phyloP scores from a whole-genome alignment of 2,329 filamentous ascomycete genomes.

The Truncatella angustata region DNA sequence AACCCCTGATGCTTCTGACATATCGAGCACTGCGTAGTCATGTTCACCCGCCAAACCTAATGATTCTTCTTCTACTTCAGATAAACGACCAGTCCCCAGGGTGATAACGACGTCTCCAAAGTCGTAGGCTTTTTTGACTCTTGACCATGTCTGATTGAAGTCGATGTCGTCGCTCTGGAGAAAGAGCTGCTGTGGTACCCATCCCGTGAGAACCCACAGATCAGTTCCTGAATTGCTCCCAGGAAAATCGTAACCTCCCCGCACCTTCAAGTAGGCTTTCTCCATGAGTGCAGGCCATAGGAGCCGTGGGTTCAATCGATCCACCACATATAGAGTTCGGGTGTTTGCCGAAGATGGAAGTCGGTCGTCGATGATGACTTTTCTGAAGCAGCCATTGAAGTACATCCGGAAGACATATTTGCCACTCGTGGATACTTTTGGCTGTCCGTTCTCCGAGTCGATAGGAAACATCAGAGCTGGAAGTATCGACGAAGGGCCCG shows the following conservation, averaged over 20 bases:
- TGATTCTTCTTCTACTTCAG: slow-evolving; percentile 71
- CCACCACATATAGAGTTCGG: slow-evolving; percentile 81
- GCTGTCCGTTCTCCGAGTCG: slow-evolving; percentile 54
- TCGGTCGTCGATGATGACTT: slow-evolving; percentile 87
- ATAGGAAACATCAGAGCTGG: slow-evolving; percentile 74
- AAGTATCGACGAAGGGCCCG: slow-evolving; percentile 68
- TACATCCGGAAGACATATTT: slow-evolving; percentile 92
- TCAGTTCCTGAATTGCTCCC: slow-evolving; percentile 97
- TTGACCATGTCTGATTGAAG: slow-evolving; percentile 72
- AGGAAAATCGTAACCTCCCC: slow-evolving; percentile 95
- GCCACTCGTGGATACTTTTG: slow-evolving; percentile 70
- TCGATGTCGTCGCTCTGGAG: slow-evolving; percentile 83
- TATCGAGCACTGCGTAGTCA: slow-evolving; percentile 86
- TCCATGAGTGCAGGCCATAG: slow-evolving; percentile 92
- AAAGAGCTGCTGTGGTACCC: slow-evolving; percentile 96
- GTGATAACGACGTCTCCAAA: slow-evolving; percentile 83
- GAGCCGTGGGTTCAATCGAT: slow-evolving; percentile 75
- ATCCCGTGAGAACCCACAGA: slow-evolving; percentile 87
- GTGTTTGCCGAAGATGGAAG: slow-evolving; percentile 75
- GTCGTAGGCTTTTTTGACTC: slow-evolving; percentile 71
- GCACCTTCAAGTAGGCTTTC: slow-evolving; percentile 93
- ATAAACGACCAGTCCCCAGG: slow-evolving; percentile 83
- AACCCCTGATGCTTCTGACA: slow-evolving; percentile 61
- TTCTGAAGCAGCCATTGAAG: slow-evolving; percentile 91
- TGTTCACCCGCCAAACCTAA: slow-evolving; percentile 86